These are phyloP conservation scores for Cupressus sempervirens DNA, from an alignment of 75 land plant species.

Conservation along the genomic window DNA sequence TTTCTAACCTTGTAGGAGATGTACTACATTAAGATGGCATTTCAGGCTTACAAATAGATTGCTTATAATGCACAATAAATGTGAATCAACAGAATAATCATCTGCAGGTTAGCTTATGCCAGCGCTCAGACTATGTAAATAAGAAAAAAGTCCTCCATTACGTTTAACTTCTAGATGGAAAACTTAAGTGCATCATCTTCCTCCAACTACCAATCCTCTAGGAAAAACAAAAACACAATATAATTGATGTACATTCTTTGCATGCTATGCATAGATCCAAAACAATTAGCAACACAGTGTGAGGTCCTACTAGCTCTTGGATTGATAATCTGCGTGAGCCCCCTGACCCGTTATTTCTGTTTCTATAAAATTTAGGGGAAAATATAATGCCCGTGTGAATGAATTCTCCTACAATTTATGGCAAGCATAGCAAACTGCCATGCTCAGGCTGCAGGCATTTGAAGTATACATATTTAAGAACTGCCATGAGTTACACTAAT, in stretches of 20 bases:
- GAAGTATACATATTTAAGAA: not conserved
- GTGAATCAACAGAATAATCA: not conserved
- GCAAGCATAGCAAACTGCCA: not conserved
- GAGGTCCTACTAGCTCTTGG: not conserved
- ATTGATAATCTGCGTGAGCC: not conserved
- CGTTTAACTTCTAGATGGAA: not conserved
- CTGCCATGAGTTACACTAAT: not conserved
- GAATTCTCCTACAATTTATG: not conserved
- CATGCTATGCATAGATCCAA: not conserved
- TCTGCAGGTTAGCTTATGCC: not conserved
- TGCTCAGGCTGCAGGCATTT: not conserved
- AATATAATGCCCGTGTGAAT: not conserved
- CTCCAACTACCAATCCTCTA: not conserved
- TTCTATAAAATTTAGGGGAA: not conserved
- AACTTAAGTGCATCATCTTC: not conserved
- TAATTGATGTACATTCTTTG: not conserved
- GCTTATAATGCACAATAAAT: not conserved
- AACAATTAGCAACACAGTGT: not conserved
- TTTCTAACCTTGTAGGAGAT: not conserved
- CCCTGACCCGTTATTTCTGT: not conserved
- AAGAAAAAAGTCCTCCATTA: not conserved
- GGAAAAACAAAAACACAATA: not conserved
- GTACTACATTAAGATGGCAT: not conserved
- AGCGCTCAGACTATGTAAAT: not conserved
- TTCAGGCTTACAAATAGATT: not conserved